Base-by-base conservation (phyloP, 768 basidiomycete genomes). In the Calocybe indica region DNA sequence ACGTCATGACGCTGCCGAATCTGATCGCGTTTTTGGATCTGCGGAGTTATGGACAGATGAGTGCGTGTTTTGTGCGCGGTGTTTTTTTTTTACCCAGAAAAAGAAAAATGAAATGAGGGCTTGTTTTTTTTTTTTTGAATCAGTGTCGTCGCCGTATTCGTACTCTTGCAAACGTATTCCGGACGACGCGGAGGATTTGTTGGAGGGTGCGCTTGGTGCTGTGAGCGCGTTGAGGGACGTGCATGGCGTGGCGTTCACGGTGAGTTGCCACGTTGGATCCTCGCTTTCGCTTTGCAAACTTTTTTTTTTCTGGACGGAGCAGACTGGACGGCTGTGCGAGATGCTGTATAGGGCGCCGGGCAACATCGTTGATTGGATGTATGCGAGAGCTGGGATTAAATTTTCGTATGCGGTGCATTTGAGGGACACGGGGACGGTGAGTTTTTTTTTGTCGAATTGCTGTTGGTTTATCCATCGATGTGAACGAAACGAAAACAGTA, bases 1-100 rank as follows among this genome's bases (percentile, higher is more conserved):
- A 79, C 60, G 67, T 88, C 46, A 68, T 69, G 13, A 70, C 70
- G 6, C 63, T 79, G 8, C 69, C 76, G 6, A 70, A 73, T 51
- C 66, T 88, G 11, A 69, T 75, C 13, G 82, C 73, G 1, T 92
- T 88, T 62, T 49, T 91, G 31, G 88, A 92, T 63, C 60, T 91
- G 43, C 72, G 91, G 52, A 86, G 82, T 55, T 93, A 89, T 57
- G 89, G 89, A 0, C 88, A 92, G 60, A 84, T 90, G 75, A 60
- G 87, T 90, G 55, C 48, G 85, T 73, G 1, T 40, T 22, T 5
- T 14, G 1, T 34, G 46, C 12, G 33, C n/a, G n/a, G n/a, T n/a
- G 10, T n/a, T 45, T 8, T 34, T 5, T 7, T 12, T 5, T 6
- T 15, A 36, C 12, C 43, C n/a, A n/a, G n/a, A n/a, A n/a, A n/a